Evolutionary conservation across 331 rosid genomes (phyloP).

Genomic region (Erythrophleum ivorense): DNA sequence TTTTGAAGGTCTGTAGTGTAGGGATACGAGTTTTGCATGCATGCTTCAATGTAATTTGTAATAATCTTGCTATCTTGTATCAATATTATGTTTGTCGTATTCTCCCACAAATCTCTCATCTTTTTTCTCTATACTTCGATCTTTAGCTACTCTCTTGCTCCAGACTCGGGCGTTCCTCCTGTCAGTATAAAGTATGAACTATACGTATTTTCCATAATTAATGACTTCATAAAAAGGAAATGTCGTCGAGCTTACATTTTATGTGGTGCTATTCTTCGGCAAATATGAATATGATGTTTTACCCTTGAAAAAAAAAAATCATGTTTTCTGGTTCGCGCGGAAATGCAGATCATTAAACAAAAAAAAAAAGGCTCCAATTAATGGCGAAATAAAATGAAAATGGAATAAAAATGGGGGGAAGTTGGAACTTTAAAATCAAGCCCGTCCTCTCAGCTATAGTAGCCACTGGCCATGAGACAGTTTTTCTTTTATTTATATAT

Average conservation of each 20-base stretch:
- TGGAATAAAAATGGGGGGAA: background rate
- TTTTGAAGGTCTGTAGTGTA: background rate
- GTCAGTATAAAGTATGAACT: background rate
- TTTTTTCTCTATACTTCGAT: background rate
- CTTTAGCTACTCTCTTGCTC: constrained; percentile 7
- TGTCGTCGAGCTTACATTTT: background rate
- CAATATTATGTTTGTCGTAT: constrained; percentile 15
- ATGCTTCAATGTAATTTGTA: constrained; percentile 15
- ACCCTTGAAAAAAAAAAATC: too few relatives aligned
- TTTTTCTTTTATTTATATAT: background rate
- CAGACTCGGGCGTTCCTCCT: background rate
- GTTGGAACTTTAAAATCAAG: background rate
- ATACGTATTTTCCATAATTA: background rate
- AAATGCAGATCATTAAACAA: background rate
- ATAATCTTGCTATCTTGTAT: background rate
- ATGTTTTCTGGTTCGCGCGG: background rate
- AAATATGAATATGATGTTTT: background rate
- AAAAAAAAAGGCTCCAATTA: background rate
- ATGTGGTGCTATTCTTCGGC: background rate
- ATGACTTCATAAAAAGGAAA: background rate
- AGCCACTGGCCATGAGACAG: background rate
- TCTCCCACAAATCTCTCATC: background rate
- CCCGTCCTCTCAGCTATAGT: background rate
- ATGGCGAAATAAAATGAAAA: background rate
- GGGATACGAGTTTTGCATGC: constrained; percentile 28